A percentile compares a stretch with the other conserved stretches of the same genome.
phyloP scores from a whole-genome alignment of 2,329 filamentous ascomycete genomes.

The Pseudocercospora vitis region DNA sequence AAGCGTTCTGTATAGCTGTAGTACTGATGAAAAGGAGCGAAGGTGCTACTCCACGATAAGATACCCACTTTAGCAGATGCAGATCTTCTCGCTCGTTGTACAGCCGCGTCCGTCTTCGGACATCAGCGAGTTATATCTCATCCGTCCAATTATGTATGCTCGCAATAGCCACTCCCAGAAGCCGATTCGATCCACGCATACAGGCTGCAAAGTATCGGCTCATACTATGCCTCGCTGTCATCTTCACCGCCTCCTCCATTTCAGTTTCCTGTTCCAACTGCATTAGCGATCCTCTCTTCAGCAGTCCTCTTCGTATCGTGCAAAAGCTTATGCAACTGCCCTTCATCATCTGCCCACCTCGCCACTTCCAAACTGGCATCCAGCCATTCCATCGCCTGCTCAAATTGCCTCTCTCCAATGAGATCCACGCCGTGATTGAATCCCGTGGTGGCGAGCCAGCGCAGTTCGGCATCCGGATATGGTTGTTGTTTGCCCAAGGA shows the following conservation, averaged over 20 bases:
- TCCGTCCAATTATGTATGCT: too few relatives aligned
- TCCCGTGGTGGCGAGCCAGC: conserved; percentile 69
- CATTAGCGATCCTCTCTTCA: conserved; percentile 18
- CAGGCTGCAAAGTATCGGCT: too few relatives aligned
- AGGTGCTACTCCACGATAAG: too few relatives aligned
- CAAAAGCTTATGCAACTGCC: conserved; percentile 39
- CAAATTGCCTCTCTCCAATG: conserved; percentile 54
- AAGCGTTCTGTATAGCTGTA: too few relatives aligned
- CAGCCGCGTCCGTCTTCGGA: too few relatives aligned
- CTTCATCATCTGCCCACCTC: conserved; percentile 55
- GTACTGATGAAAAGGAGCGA: too few relatives aligned
- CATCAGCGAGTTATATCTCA: too few relatives aligned
- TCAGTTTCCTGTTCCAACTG: background rate
- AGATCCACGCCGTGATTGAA: conserved; percentile 72
- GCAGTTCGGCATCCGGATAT: conserved; percentile 68
- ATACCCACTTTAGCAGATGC: too few relatives aligned
- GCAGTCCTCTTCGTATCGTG: conserved; percentile 37
- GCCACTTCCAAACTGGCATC: conserved; percentile 63
- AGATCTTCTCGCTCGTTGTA: too few relatives aligned
- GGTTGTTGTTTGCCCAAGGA: conserved; percentile 29
- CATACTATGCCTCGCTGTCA: background rate
- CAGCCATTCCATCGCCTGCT: conserved; percentile 60
- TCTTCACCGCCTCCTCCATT: background rate
- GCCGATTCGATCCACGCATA: too few relatives aligned
- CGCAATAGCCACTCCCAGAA: too few relatives aligned